Percentiles rank a stretch among this genome's conserved stretches.
Evolutionary conservation across 805 yeast species (phyloP).

Genomic region (Lipomyces lipofer): DNA sequence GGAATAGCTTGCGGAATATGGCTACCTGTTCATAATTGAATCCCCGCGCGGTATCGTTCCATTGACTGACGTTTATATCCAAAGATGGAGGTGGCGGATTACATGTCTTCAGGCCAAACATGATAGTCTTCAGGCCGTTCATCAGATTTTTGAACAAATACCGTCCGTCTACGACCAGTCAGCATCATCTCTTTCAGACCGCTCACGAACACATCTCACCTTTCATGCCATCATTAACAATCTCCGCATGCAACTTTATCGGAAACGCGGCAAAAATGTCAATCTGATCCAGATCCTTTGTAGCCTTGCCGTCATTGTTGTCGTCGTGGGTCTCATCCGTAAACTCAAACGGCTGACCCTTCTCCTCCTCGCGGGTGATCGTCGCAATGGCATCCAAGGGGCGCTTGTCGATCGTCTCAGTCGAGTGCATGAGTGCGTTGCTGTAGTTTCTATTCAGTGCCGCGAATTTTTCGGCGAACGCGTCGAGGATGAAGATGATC

Average conservation of each 20-base stretch:
- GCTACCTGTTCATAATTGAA: conserved; percentile 79
- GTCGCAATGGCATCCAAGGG: conserved; percentile 26
- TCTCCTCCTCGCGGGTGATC: conserved; percentile 26
- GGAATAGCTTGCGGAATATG: conserved; percentile 71
- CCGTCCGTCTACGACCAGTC: conserved; percentile 74
- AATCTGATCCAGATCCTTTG: conserved; percentile 43
- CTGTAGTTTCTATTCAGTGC: conserved; percentile 71
- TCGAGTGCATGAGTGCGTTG: conserved; percentile 23
- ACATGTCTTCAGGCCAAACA: conserved; percentile 84
- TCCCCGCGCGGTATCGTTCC: conserved; percentile 88
- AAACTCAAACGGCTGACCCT: conserved; percentile 31
- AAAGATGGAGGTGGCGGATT: conserved; percentile 70
- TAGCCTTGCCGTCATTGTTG: conserved; percentile 3
- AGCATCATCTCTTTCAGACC: neutral
- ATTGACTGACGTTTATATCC: conserved; percentile 54
- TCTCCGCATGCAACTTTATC: conserved; percentile 55
- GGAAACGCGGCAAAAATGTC: conserved; percentile 52
- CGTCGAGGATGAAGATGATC: conserved; percentile 80
- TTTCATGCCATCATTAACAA: conserved; percentile 54
- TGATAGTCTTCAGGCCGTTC: conserved; percentile 86
- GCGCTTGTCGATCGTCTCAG: conserved; percentile 27
- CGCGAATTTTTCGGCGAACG: conserved; percentile 80
- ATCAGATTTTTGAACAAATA: conserved; percentile 83
- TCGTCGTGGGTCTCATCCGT: conserved; percentile 22
- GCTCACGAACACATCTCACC: conserved; percentile 2